Base-by-base conservation (phyloP, 208 protist genomes). In the Crithidia fasciculata region DNA sequence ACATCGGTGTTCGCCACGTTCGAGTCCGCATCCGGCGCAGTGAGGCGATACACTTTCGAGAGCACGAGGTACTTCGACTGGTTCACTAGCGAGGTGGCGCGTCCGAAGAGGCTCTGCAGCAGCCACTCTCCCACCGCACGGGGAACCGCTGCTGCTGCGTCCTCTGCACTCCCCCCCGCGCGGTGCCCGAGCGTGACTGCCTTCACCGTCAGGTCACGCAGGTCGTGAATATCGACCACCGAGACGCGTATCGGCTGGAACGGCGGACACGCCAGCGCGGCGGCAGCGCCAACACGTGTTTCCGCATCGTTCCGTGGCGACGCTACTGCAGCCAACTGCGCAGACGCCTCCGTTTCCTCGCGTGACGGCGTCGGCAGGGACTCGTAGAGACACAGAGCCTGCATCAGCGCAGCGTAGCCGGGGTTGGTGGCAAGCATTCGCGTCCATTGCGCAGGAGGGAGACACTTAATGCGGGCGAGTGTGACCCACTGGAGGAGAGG, bases 401-500 rank as follows among this genome's bases (percentile, higher is more conserved):
- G 9, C 15, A 68, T 8, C 8, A 75, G 57, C 28, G 41, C 19
- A 1, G 19, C 19, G 50, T 70, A 81, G 12, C 55, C 76, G 13
- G 36, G 12, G 37, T 60, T 72, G 4, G 49, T 10, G n/a, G 37
- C 61, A 39, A 81, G 57, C 40, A 81, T 59, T 2, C 4, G 36
- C 16, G 53, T 78, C 68, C 58, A 81, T 52, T 65, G 56, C 13
- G 44, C 28, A 3, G 50, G 15, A 1, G 79, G 65, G 43, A 84
- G 41, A n/a, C 64, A 55, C 9, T 74, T 69, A 12, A 81, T 43
- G 18, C 77, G 62, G 40, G 74, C 75, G 54, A 72, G 76, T 9
- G 72, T n/a, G 1, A 76, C 58, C 39, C 67, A 65, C 13, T 74
- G 79, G 36, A 90, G 70, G 9, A 90, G 69, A 8, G 85, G 85